These are phyloP conservation scores for Botrytis elliptica DNA, from an alignment of 2,329 filamentous ascomycete genomes.

Conservation along the genomic window DNA sequence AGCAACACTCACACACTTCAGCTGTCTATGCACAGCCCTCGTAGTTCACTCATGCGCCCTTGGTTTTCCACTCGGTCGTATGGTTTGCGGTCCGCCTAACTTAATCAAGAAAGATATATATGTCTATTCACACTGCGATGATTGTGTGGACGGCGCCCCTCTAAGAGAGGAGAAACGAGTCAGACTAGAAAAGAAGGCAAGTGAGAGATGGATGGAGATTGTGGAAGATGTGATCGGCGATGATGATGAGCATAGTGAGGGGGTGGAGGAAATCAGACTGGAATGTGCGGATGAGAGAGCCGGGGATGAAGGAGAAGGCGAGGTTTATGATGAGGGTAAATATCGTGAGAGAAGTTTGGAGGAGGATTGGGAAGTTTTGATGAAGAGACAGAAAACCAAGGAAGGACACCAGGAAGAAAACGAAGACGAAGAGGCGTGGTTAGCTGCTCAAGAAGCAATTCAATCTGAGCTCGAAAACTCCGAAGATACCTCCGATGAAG, in stretches of 20 bases:
- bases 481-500: neutral
- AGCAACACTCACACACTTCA: constrained; percentile 5
- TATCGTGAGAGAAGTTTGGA: neutral
- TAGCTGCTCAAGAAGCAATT: neutral
- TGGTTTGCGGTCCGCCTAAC: neutral
- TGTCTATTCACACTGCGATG: neutral
- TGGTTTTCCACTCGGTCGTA: neutral
- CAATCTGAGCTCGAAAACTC: neutral
- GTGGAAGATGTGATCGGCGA: neutral
- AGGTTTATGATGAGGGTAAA: neutral
- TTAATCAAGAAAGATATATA: neutral
- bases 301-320: neutral
- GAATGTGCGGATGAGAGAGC: neutral
- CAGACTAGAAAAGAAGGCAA: neutral
- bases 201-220: neutral
- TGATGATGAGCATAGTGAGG: neutral
- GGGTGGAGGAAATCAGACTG: neutral
- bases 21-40: neutral
- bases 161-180: neutral
- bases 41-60: neutral
- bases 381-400: neutral
- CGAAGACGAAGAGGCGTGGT: neutral
- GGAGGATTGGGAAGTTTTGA: neutral
- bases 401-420: too few species aligned
- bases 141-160: neutral